Evolutionary conservation across 2,329 filamentous ascomycete genomes (phyloP).

Genomic region (Alternaria ventricosa): DNA sequence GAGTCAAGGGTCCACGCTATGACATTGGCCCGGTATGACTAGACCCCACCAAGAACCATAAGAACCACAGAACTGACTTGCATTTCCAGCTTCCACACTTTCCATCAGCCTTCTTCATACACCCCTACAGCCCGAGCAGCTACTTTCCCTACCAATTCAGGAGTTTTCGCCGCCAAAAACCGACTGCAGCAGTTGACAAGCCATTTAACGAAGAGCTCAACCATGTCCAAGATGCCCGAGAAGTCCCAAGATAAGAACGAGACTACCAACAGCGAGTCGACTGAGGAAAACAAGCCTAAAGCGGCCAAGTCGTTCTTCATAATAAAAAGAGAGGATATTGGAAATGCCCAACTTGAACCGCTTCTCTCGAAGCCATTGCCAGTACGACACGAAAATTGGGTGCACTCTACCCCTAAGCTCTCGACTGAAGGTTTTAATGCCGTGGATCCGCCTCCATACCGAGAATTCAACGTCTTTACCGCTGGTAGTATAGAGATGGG

Average conservation of each 20-base stretch:
- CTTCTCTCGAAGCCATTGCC: not conserved
- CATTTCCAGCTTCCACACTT: constrained; percentile 10
- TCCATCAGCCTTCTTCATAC: constrained; percentile 14
- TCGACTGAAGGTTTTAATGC: not conserved
- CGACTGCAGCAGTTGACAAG: constrained; percentile 8
- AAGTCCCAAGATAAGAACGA: constrained; percentile 2
- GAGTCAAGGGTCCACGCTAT: constrained; percentile 3
- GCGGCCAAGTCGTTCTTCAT: not conserved
- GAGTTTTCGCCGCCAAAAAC: not conserved
- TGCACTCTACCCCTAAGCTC: constrained; percentile 20
- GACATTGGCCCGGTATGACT: constrained; percentile 15
- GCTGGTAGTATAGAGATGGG: constrained; percentile 63
- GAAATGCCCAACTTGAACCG: constrained; percentile 15
- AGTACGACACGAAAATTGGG: constrained; percentile 17
- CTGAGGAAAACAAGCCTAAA: not conserved
- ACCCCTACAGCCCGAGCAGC: constrained; percentile 11
- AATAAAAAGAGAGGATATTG: not conserved
- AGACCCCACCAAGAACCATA: constrained; percentile 13
- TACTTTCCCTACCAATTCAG: constrained; percentile 12
- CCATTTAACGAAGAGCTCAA: constrained; percentile 12
- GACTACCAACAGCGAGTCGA: not conserved
- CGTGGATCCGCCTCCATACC: constrained; percentile 14
- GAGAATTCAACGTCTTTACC: constrained; percentile 60
- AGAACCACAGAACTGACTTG: constrained; percentile 9
- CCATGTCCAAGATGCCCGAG: not conserved